Conservation (phyloP, 139 green algal species). For the Coccomyxa sp. region DNA sequence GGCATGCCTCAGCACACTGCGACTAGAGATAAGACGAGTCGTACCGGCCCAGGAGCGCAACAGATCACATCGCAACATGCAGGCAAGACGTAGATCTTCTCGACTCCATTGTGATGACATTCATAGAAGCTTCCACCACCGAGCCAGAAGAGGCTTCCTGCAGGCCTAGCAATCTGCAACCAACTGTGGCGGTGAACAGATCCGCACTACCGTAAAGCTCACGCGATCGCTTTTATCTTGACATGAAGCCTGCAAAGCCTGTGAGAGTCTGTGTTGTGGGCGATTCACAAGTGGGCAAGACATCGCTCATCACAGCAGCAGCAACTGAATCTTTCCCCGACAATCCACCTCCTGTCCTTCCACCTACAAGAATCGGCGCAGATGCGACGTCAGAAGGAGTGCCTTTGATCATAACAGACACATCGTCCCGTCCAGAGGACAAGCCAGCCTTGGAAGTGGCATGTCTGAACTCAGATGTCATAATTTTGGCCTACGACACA, state of each 20-base stretch:
- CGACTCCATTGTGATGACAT: too few relatives aligned
- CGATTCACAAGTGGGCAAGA: conserved; percentile 68
- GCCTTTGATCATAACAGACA: conserved; percentile 76
- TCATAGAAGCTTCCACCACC: too few relatives aligned
- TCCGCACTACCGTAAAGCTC: too few relatives aligned
- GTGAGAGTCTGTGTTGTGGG: conserved; percentile 18
- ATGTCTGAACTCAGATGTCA: conserved; percentile 54
- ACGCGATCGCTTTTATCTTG: too few relatives aligned
- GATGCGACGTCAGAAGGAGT: conserved; percentile 65
- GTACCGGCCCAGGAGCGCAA: too few relatives aligned
- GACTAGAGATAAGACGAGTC: too few relatives aligned
- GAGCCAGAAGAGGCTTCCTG: too few relatives aligned
- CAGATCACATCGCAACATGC: too few relatives aligned
- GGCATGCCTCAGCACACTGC: too few relatives aligned
- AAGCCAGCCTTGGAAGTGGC: conserved; percentile 41
- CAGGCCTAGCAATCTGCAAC: too few relatives aligned
- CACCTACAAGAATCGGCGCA: conserved; percentile 61
- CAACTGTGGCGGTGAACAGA: too few relatives aligned
- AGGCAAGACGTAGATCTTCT: too few relatives aligned
- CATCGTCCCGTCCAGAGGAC: conserved; percentile 67
- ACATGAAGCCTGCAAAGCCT: background rate
- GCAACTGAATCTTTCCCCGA: conserved; percentile 78
- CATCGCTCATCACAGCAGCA: conserved; percentile 70
- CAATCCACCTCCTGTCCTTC: conserved; percentile 62
- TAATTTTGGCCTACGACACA: conserved; percentile 71